phyloP scores from a whole-genome alignment of 441 rosid genomes.

The Eutrema salsugineum region DNA sequence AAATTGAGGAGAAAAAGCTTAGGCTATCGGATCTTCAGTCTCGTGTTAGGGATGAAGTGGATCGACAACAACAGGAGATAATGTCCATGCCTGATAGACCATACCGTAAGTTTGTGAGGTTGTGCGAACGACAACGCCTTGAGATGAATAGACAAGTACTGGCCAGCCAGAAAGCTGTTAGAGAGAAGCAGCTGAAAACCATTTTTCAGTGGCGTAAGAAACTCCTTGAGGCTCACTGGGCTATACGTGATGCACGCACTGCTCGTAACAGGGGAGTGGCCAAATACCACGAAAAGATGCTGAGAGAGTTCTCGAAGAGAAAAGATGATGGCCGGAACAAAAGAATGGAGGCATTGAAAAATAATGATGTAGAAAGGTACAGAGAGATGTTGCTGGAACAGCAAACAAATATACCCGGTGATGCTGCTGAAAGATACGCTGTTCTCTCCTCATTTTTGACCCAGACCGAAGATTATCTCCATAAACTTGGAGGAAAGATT shows the following conservation, averaged over 20 bases:
- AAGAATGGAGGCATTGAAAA: slow-evolving; percentile 99
- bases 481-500: slow-evolving; percentile 91
- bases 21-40: slow-evolving; percentile 79
- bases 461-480: slow-evolving; percentile 98
- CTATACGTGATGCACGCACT: slow-evolving; percentile 97
- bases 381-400: slow-evolving; percentile 99
- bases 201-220: slow-evolving; percentile 99
- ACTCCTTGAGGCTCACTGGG: slow-evolving; percentile 99
- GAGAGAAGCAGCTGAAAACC: slow-evolving; percentile 97
- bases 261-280: slow-evolving; percentile 99
- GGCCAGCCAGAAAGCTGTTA: slow-evolving; percentile 74
- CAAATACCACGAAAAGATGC: slow-evolving; percentile 96
- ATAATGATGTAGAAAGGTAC: slow-evolving; percentile 99
- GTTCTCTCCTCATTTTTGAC: slow-evolving; percentile 96
- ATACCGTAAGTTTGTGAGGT: slow-evolving; percentile 94
- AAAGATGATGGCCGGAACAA: slow-evolving; percentile 95
- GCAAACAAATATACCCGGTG: slow-evolving; percentile 91
- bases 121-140: slow-evolving; percentile 96
- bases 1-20: slow-evolving; percentile 97
- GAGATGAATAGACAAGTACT: slow-evolving; percentile 94
- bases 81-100: slow-evolving; percentile 99
- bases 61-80: slow-evolving; percentile 96
- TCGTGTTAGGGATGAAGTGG: slow-evolving; percentile 93
- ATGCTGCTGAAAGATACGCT: slow-evolving; percentile 95
- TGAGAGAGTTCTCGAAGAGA: slow-evolving; percentile 95